Conservation (phyloP, 495 filamentous ascomycete species). For the Darksidea phi region DNA sequence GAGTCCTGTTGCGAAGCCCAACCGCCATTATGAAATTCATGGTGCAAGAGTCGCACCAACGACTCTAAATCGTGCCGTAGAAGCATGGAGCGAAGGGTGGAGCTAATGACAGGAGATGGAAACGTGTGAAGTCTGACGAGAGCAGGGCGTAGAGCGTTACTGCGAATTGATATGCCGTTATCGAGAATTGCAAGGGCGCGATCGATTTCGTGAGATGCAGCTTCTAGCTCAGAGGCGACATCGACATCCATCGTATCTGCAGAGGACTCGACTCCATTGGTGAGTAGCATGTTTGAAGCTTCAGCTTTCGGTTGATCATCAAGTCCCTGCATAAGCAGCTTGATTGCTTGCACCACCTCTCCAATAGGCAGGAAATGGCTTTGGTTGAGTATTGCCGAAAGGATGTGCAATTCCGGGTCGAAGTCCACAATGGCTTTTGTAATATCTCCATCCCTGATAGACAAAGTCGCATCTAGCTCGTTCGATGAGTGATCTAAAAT, state of each 20-base stretch:
- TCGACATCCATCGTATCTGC: slow-evolving; percentile 32
- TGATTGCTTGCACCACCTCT: slow-evolving; percentile 49
- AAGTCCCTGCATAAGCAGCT: slow-evolving; percentile 42
- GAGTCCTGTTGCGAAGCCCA: slow-evolving; percentile 67
- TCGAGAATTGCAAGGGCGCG: slow-evolving; percentile 40
- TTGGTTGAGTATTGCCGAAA: slow-evolving; percentile 38
- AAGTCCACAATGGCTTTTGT: slow-evolving; percentile 39
- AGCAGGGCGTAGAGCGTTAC: slow-evolving; percentile 38
- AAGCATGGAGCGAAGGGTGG: slow-evolving; percentile 64
- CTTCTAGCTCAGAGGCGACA: slow-evolving; percentile 34
- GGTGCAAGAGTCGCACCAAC: slow-evolving; percentile 70
- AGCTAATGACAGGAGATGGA: slow-evolving; percentile 55
- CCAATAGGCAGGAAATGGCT: slow-evolving; percentile 37
- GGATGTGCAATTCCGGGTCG: slow-evolving; percentile 41
- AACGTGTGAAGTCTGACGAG: slow-evolving; percentile 67
- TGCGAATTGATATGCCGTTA: slow-evolving; percentile 36
- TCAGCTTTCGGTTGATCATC: slow-evolving; percentile 22
- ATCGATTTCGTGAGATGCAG: slow-evolving; percentile 40
- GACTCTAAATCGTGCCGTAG: slow-evolving; percentile 66
- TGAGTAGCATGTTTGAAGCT: slow-evolving; percentile 11
- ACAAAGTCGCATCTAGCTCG: neutral
- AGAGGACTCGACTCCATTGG: slow-evolving; percentile 28
- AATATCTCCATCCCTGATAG: slow-evolving; percentile 37
- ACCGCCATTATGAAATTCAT: slow-evolving; percentile 61
- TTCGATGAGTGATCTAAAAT: slow-evolving; percentile 9